Percentiles rank a stretch among this genome's conserved stretches.
phyloP scores from a whole-genome alignment of 495 filamentous ascomycete genomes.

The Lophium mytilinum region DNA sequence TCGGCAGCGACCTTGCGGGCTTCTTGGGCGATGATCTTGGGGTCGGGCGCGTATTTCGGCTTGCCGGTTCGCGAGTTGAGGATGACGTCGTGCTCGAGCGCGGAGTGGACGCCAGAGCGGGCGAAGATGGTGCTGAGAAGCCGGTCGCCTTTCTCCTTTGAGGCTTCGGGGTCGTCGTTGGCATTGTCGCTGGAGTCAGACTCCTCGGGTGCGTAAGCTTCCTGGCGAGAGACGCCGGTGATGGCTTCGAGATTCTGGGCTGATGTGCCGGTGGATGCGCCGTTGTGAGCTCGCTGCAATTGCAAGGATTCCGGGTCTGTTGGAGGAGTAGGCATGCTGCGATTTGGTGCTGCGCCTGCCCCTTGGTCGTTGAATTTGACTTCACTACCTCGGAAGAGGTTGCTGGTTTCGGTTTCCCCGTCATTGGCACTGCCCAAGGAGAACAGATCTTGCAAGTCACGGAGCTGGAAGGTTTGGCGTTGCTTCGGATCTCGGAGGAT shows the following conservation, averaged over 20 bases:
- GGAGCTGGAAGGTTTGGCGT: constrained; percentile 72
- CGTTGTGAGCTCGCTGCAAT: background rate
- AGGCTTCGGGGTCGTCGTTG: constrained; percentile 1
- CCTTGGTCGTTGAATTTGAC: constrained; percentile 50
- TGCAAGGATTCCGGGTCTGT: constrained; percentile 10
- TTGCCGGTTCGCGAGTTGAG: constrained; percentile 50
- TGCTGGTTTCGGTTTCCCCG: constrained; percentile 69
- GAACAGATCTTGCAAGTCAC: constrained; percentile 86
- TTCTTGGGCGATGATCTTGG: constrained; percentile 67
- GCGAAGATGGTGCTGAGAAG: constrained; percentile 84
- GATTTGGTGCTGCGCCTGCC: background rate
- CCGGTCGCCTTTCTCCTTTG: constrained; percentile 46
- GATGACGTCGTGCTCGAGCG: constrained; percentile 83
- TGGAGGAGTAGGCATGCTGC: constrained; percentile 23
- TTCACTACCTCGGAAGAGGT: constrained; percentile 75
- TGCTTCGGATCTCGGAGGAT: constrained; percentile 89
- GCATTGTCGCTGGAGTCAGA: constrained; percentile 4
- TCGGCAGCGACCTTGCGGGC: constrained; percentile 69
- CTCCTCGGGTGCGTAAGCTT: constrained; percentile 36
- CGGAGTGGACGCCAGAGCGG: constrained; percentile 71
- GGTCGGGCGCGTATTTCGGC: constrained; percentile 55
- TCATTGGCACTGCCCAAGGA: constrained; percentile 62
- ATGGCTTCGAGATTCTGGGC: constrained; percentile 36
- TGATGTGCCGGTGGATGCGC: constrained; percentile 1
- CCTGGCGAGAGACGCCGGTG: constrained; percentile 51